Evolutionary conservation across 2,329 filamentous ascomycete genomes (phyloP).

Genomic region (Beauveria caledonica): DNA sequence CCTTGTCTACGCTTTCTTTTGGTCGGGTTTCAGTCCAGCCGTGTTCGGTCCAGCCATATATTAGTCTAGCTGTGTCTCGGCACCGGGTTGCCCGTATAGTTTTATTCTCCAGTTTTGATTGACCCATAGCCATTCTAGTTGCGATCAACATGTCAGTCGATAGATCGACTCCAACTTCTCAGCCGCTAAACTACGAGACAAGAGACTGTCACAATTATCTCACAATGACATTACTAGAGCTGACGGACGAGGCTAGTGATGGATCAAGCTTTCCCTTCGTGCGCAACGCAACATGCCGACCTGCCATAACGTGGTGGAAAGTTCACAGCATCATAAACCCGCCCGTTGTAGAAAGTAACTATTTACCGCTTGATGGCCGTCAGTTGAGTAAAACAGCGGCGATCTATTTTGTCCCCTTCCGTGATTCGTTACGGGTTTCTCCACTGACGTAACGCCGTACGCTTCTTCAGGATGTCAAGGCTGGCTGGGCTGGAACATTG

Average conservation of each 20-base stretch:
- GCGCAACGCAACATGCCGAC: no score
- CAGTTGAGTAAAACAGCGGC: no score
- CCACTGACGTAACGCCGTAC: neutral
- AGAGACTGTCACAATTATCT: neutral
- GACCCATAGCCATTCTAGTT: neutral
- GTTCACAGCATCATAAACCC: no score
- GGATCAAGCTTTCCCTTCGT: no score
- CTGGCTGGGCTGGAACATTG: neutral
- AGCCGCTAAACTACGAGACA: neutral
- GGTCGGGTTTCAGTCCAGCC: neutral
- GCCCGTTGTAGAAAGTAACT: no score
- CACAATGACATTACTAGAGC: neutral
- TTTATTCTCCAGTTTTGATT: neutral
- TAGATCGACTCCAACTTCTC: neutral
- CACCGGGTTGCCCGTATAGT: neutral
- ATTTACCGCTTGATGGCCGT: no score
- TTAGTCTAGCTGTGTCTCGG: neutral
- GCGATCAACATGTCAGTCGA: neutral
- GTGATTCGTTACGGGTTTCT: neutral
- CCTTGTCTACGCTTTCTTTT: neutral
- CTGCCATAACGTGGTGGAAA: no score
- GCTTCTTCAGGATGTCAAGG: neutral
- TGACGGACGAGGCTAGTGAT: neutral
- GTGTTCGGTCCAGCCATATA: neutral
- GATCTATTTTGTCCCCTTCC: no score